Evolutionary conservation across 352 stramenopile genomes (phyloP).

Genomic region (Globisporangium solare): DNA sequence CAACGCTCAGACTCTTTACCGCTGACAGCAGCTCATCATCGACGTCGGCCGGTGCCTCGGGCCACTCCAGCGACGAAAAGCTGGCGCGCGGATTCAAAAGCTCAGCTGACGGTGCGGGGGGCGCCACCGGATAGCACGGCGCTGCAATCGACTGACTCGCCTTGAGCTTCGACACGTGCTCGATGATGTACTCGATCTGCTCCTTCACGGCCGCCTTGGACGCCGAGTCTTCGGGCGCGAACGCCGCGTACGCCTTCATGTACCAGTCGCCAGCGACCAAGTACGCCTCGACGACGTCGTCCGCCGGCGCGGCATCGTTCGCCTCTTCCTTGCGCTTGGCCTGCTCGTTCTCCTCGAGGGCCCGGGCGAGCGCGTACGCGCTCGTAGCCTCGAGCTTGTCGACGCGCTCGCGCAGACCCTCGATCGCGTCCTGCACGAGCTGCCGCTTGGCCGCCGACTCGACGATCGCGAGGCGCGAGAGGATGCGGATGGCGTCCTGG

Average conservation of each 20-base stretch:
- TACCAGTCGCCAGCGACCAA: constrained; percentile 55
- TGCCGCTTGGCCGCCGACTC: constrained; percentile 68
- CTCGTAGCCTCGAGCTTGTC: constrained; percentile 29
- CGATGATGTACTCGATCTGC: constrained; percentile 76
- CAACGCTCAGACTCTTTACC: constrained; percentile 6
- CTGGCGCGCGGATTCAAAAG: constrained; percentile 13
- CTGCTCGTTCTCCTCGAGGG: constrained; percentile 32
- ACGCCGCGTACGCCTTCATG: constrained; percentile 56
- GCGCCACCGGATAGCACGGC: not conserved
- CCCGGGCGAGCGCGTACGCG: constrained; percentile 25
- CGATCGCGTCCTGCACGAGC: constrained; percentile 49
- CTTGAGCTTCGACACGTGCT: constrained; percentile 59
- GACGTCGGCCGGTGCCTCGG: constrained; percentile 20
- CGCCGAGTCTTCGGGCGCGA: constrained; percentile 22
- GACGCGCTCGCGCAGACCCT: constrained; percentile 45
- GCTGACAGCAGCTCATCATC: constrained; percentile 5
- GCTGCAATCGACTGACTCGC: constrained; percentile 2
- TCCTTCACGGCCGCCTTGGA: constrained; percentile 39
- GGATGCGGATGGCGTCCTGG: constrained; percentile 49
- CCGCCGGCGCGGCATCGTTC: not conserved
- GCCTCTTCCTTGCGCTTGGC: constrained; percentile 20
- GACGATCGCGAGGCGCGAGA: constrained; percentile 63
- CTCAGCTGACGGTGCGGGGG: not conserved
- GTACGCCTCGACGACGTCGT: constrained; percentile 38
- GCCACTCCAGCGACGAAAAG: constrained; percentile 32